phyloP scores from a whole-genome alignment of 2,329 filamentous ascomycete genomes.

The Cordyceps cateniannulata region DNA sequence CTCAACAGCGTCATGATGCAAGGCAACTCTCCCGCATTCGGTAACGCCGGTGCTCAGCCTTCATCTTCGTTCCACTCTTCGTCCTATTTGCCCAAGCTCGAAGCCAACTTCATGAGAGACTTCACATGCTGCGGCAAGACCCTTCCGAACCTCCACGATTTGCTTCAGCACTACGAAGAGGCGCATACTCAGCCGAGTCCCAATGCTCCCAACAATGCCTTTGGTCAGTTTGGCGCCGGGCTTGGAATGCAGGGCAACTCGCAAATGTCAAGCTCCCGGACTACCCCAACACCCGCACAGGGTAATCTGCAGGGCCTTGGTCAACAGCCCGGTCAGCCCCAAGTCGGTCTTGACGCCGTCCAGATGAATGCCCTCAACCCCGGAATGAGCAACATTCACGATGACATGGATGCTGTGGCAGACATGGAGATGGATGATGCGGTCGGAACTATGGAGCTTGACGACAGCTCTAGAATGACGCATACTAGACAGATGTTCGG shows the following conservation, averaged over 20 bases:
- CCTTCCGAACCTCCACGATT: constrained; percentile 84
- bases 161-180: constrained; percentile 95
- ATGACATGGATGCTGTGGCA: constrained; percentile 78
- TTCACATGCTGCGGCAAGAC: constrained; percentile 92
- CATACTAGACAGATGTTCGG: constrained; percentile 64
- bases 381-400: constrained; percentile 29
- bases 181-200: constrained; percentile 68
- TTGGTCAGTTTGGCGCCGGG: constrained; percentile 31
- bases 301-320: constrained; percentile 23
- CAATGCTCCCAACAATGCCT: constrained; percentile 34
- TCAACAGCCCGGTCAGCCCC: constrained; percentile 22
- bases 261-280: constrained; percentile 28
- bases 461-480: constrained; percentile 59
- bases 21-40: constrained; percentile 80
- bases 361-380: constrained; percentile 36
- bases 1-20: constrained; percentile 78
- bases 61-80: constrained; percentile 96
- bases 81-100: constrained; percentile 91
- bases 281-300: constrained; percentile 25
- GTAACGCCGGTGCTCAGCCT: constrained; percentile 49
- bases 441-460: constrained; percentile 58
- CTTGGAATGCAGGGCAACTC: constrained; percentile 27
- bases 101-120: constrained; percentile 96
- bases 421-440: constrained; percentile 97
- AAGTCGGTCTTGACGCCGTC: constrained; percentile 22